Percentiles rank a stretch among this genome's conserved stretches.
These are phyloP conservation scores for Phascolomyces articulosus DNA, from an alignment of 371 early-diverging fungal genomes.

Conservation along the genomic window DNA sequence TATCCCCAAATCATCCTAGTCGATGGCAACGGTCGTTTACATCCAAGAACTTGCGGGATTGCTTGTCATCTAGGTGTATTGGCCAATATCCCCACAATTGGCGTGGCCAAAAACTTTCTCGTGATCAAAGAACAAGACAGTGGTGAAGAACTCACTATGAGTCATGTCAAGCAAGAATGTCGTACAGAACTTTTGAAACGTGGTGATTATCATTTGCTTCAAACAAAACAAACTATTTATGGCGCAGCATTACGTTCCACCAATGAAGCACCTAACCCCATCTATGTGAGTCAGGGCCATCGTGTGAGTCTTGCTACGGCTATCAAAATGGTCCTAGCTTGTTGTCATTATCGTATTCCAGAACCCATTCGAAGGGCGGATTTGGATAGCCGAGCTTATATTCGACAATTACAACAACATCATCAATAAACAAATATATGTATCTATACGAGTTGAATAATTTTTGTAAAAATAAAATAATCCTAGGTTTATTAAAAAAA, in stretches of 20 bases:
- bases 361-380: constrained; percentile 94
- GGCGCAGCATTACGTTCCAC: constrained; percentile 63
- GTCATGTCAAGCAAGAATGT: constrained; percentile 23
- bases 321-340: constrained; percentile 60
- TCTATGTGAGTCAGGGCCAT: constrained; percentile 89
- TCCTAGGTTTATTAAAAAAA: no score
- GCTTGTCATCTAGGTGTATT: constrained; percentile 88
- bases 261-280: constrained; percentile 68
- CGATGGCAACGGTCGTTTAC: constrained; percentile 91
- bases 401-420: constrained; percentile 19
- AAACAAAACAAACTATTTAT: constrained; percentile 53
- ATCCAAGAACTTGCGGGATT: constrained; percentile 86
- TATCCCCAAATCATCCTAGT: constrained; percentile 81
- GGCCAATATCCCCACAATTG: constrained; percentile 75
- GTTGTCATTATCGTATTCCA: constrained; percentile 76
- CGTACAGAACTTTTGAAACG: constrained; percentile 28
- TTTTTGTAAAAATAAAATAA: no score
- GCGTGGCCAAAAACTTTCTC: constrained; percentile 88
- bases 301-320: constrained; percentile 71
- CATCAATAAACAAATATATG: neutral
- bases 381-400: constrained; percentile 51
- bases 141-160: constrained; percentile 29
- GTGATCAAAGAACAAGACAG: constrained; percentile 46
- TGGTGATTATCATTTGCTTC: constrained; percentile 43
- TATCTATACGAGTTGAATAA: neutral